Base-by-base conservation (phyloP, 495 filamentous ascomycete genomes). In the Neurospora sp. region DNA sequence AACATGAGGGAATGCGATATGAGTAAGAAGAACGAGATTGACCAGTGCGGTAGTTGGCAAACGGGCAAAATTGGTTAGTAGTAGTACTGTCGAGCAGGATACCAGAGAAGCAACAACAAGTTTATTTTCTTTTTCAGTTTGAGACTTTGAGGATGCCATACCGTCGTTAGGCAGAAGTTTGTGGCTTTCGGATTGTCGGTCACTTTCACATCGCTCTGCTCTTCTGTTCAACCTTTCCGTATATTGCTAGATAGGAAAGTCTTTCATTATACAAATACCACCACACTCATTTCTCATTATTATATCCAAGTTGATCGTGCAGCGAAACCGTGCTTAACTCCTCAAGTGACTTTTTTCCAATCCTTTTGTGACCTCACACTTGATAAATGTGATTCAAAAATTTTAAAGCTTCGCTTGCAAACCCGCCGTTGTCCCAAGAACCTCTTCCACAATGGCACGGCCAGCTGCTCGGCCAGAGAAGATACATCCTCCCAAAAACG, bases 381-480 rank as follows among this genome's bases (percentile, higher is more conserved):
- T 53, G 4, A 6, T 0, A 47, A 47, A 5, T 4, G n/a, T 4
- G 9, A 53, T 53, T 20, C 4, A 12, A 12, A 27, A 53, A 1
- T 0, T 0, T 53, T 2, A 53, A 7, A 42, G 39, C 31, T 39
- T 35, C 59, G 18, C 38, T 39, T 22, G 53, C 53, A 61, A 61
- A 14, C 53, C 53, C 7, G 10, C 18, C 1, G 12, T 35, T 35
- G 31, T 71, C 35, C 79, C 81, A 31, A 79, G 45, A 44, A 85
- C 69, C 71, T 84, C 81, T 10, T 81, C 80, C 0, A 80, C 83
- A 53, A 86, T 82, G 0, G 81, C 83, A 53, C 81, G 72, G 6
- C 85, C 84, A 0, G 85, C 85, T 1, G 83, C 83, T 40, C 84
- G 69, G 0, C 85, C 85, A 0, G 85, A 86, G 74, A 87, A 87